These are phyloP conservation scores for Eucalyptus viminalis DNA, from an alignment of 345 rosid genomes.

Conservation along the genomic window DNA sequence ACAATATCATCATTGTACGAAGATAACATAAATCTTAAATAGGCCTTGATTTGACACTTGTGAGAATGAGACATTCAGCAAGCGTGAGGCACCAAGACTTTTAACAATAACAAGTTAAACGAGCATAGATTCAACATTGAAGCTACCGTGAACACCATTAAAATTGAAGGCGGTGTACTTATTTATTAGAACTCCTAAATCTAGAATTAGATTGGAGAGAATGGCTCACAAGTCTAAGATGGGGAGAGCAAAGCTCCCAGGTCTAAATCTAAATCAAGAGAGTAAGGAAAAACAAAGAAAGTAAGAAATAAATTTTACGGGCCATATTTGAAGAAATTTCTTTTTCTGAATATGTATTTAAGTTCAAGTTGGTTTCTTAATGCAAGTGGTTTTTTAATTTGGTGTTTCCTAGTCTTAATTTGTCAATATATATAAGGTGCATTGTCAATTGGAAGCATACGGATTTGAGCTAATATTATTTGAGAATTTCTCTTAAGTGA, in stretches of 20 bases:
- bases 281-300: too few relatives aligned
- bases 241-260: not conserved
- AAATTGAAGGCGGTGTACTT: accelerated
- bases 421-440: not conserved
- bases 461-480: not conserved
- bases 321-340: not conserved
- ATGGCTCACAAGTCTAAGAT: not conserved
- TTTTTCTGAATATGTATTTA: not conserved
- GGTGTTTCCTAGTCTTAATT: not conserved
- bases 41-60: too few relatives aligned
- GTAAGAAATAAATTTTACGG: not conserved
- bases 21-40: not conserved
- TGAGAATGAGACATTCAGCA: too few relatives aligned
- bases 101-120: too few relatives aligned
- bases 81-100: too few relatives aligned
- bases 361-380: not conserved
- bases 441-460: not conserved
- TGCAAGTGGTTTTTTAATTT: not conserved
- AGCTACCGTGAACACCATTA: too few relatives aligned
- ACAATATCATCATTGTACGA: not conserved
- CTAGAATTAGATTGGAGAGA: not conserved
- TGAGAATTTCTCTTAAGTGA: not conserved
- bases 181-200: too few relatives aligned
- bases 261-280: too few relatives aligned
- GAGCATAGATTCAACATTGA: not conserved